These are phyloP conservation scores for Quercus lobata DNA, from an alignment of 331 rosid species.

Conservation along the genomic window DNA sequence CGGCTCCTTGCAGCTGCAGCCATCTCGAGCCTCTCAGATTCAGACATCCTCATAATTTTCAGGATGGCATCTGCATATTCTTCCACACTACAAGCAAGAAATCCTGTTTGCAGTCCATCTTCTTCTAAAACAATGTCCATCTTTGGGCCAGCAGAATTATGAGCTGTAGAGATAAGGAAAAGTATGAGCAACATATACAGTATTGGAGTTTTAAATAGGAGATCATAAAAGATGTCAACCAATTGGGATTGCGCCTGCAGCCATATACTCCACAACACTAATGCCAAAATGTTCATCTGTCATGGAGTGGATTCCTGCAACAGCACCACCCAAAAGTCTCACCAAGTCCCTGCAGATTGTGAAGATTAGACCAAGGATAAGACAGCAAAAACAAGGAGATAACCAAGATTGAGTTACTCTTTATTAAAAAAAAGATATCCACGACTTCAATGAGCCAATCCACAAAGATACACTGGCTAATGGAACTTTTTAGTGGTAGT, in stretches of 20 bases:
- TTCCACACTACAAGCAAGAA: conserved; percentile 62
- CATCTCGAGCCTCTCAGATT: conserved; percentile 57
- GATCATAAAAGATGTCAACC: conserved; percentile 40
- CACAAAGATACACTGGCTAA: neutral
- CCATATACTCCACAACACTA: conserved; percentile 92
- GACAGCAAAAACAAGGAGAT: neutral
- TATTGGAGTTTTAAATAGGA: neutral
- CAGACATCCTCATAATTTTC: conserved; percentile 54
- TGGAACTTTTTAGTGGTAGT: neutral
- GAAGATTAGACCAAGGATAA: conserved; percentile 13
- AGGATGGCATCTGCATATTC: conserved; percentile 85
- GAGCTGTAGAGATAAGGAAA: conserved; percentile 49
- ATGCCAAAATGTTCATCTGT: conserved; percentile 96
- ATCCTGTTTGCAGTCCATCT: conserved; percentile 76
- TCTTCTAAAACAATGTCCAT: conserved; percentile 89
- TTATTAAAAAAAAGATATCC: neutral
- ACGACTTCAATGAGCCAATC: neutral
- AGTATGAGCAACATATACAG: conserved; percentile 1
- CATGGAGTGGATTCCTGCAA: conserved; percentile 94
- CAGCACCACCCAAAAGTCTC: conserved; percentile 60
- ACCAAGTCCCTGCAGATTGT: conserved; percentile 70
- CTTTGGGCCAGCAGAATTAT: conserved; percentile 95
- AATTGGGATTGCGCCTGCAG: conserved; percentile 92
- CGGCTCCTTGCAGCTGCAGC: conserved; percentile 84
- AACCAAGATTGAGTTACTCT: neutral